Evolutionary conservation across 495 filamentous ascomycete genomes (phyloP).

Genomic region (Podospora pseudocomata): DNA sequence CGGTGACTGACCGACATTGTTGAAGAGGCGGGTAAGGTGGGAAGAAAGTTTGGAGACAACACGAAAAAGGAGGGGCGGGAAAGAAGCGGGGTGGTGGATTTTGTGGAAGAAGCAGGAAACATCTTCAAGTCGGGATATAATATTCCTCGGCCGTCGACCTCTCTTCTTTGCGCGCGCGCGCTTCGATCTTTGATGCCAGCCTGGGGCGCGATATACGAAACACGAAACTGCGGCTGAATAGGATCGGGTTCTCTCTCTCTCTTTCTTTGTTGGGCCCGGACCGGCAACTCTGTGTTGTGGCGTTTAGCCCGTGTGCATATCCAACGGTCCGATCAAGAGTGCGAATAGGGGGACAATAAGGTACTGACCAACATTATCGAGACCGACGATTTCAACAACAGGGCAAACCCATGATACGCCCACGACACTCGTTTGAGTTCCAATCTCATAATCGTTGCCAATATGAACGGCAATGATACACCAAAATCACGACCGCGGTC

Average conservation of each 20-base stretch:
- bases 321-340: not conserved
- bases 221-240: not conserved
- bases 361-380: not conserved
- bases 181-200: not conserved
- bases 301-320: not conserved
- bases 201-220: not conserved
- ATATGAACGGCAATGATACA: not conserved
- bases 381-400: not conserved
- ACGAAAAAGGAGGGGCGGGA: not conserved
- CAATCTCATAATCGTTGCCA: not conserved
- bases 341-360: not conserved
- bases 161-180: not conserved
- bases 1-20: not conserved
- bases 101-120: not conserved
- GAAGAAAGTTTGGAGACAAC: not conserved
- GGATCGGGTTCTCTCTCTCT: not conserved
- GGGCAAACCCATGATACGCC: not conserved
- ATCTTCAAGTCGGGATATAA: not conserved
- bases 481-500: not conserved
- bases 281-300: not conserved
- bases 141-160: not conserved
- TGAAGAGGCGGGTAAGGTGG: not conserved
- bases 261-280: not conserved
- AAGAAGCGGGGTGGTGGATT: not conserved
- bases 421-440: not conserved